A percentile compares a stretch with the other conserved stretches of the same genome.
These are phyloP conservation scores for Podila clonocystis DNA, from an alignment of 192 early-diverging fungal genomes.

Conservation along the genomic window DNA sequence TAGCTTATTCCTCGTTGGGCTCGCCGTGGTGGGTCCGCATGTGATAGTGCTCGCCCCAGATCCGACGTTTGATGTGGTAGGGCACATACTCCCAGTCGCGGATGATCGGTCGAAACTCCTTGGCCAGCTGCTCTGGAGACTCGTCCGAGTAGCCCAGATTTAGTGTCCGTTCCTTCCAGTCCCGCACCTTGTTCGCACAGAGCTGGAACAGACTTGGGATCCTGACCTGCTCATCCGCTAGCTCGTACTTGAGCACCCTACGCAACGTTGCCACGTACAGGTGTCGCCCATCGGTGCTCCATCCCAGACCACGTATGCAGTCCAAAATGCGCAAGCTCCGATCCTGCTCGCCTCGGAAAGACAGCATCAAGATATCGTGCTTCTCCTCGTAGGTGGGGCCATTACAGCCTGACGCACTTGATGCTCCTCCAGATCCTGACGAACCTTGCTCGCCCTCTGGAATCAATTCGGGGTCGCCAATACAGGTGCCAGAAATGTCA, in stretches of 20 bases:
- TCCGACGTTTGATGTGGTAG: slow-evolving; percentile 22
- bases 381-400: slow-evolving; percentile 41
- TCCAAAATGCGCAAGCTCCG: slow-evolving; percentile 55
- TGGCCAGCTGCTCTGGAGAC: not conserved
- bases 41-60: slow-evolving; percentile 28
- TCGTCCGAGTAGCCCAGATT: slow-evolving; percentile 5
- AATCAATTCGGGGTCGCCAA: slow-evolving; percentile 21
- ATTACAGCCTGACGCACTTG: slow-evolving; percentile 2
- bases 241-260: slow-evolving; percentile 55
- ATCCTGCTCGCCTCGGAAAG: slow-evolving; percentile 57
- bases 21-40: slow-evolving; percentile 22
- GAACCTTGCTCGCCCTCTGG: not conserved
- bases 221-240: slow-evolving; percentile 17
- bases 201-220: slow-evolving; percentile 39
- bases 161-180: slow-evolving; percentile 40
- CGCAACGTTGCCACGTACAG: slow-evolving; percentile 58
- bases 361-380: slow-evolving; percentile 63
- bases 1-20: no score
- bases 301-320: slow-evolving; percentile 57
- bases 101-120: slow-evolving; percentile 7
- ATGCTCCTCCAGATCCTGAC: not conserved
- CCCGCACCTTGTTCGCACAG: slow-evolving; percentile 36
- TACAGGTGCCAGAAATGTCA: slow-evolving; percentile 45
- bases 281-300: slow-evolving; percentile 55
- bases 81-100: slow-evolving; percentile 36